Evolutionary conservation across 2,329 filamentous ascomycete species (phyloP).

Genomic region (Penicillium sp.): DNA sequence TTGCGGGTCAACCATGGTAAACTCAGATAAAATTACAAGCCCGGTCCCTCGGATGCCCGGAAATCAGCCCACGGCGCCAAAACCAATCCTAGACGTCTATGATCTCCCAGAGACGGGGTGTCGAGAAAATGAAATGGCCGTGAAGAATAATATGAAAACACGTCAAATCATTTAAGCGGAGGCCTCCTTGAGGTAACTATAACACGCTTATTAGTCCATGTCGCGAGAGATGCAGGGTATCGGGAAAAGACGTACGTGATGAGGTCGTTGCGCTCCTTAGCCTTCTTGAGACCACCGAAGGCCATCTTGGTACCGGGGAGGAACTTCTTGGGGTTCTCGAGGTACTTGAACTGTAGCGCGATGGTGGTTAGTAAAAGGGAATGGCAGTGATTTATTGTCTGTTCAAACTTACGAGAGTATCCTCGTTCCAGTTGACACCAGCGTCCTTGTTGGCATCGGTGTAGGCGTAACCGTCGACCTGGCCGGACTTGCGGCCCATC

Average conservation of each 20-base stretch:
- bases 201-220: conserved; percentile 16
- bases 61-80: conserved; percentile 28
- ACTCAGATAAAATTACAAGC: conserved; percentile 42
- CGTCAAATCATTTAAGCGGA: conserved; percentile 35
- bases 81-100: conserved; percentile 23
- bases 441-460: conserved; percentile 99
- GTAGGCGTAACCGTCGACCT: conserved; percentile 91
- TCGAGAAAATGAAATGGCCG: conserved; percentile 19
- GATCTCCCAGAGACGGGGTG: conserved; percentile 19
- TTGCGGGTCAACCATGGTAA: conserved; percentile 35
- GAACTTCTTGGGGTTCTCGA: conserved; percentile 99
- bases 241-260: conserved; percentile 72
- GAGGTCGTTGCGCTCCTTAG: conserved; percentile 97
- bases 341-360: conserved; percentile 77
- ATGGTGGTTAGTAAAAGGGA: conserved; percentile 13
- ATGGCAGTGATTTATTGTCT: not conserved
- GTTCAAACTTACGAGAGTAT: conserved; percentile 68
- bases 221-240: too few relatives aligned
- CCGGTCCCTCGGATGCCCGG: conserved; percentile 27
- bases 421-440: conserved; percentile 83
- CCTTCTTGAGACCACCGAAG: conserved; percentile 99
- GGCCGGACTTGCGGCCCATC: conserved; percentile 92
- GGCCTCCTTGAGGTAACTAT: conserved; percentile 42
- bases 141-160: conserved; percentile 15
- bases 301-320: conserved; percentile 99